These are phyloP conservation scores for Saccharomycopsis fibuligera DNA, from an alignment of 805 yeast species.

Conservation along the genomic window DNA sequence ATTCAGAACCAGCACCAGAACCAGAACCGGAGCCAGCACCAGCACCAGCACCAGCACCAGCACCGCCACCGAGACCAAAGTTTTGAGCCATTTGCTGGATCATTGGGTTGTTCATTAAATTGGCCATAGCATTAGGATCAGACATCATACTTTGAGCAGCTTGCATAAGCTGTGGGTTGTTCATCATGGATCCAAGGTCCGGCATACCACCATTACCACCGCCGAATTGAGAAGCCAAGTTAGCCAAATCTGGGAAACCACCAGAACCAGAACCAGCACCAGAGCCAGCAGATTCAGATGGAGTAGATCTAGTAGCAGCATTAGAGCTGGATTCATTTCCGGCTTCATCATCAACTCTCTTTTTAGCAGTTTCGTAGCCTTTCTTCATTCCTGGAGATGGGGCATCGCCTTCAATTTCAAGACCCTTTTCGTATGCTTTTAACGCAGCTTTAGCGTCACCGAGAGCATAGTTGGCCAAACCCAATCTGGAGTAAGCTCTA, in stretches of 20 bases:
- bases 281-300: constrained; percentile 22
- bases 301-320: constrained; percentile 26
- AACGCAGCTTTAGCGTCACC: constrained; percentile 88
- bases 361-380: constrained; percentile 91
- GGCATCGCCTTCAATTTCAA: constrained; percentile 78
- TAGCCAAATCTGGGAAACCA: constrained; percentile 75
- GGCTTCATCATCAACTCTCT: constrained; percentile 73
- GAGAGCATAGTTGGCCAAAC: constrained; percentile 88
- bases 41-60: constrained; percentile 25
- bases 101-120: constrained; percentile 75
- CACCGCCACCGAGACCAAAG: constrained; percentile 61
- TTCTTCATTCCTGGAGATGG: constrained; percentile 86
- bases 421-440: constrained; percentile 84
- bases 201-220: constrained; percentile 67
- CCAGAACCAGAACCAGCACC: constrained; percentile 26
- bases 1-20: constrained; percentile 22
- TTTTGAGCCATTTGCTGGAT: constrained; percentile 78
- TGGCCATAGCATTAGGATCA: constrained; percentile 69
- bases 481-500: constrained; percentile 92
- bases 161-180: constrained; percentile 87
- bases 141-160: constrained; percentile 87
- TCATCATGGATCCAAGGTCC: constrained; percentile 61
- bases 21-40: constrained; percentile 24
- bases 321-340: constrained; percentile 30
- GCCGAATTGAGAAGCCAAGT: constrained; percentile 52